phyloP scores from a whole-genome alignment of 305 asterid genomes.

The Fraxinus sp. region DNA sequence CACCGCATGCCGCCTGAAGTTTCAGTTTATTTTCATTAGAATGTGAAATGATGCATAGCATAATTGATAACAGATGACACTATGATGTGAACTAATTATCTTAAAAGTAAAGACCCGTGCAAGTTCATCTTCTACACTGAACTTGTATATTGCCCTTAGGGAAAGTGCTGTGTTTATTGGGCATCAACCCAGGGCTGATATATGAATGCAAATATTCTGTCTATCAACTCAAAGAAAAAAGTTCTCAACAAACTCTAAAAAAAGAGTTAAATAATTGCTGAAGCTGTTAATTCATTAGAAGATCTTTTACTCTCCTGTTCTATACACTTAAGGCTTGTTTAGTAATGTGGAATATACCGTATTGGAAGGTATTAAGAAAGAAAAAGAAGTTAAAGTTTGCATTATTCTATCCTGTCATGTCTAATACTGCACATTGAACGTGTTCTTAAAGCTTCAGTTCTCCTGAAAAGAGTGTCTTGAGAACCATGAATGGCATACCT shows the following conservation, averaged over 20 bases:
- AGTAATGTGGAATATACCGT: not conserved
- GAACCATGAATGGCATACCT: not conserved
- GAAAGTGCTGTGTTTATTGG: not conserved
- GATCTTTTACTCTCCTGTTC: not conserved
- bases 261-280: not conserved
- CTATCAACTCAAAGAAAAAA: not conserved
- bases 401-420: not conserved
- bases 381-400: not conserved
- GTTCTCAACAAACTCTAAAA: not conserved
- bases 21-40: conserved; percentile 18
- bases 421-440: not conserved
- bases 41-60: not conserved
- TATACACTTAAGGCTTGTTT: not conserved
- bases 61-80: not conserved
- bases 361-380: not conserved
- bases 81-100: not conserved
- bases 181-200: not conserved
- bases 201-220: not conserved
- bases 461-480: not conserved
- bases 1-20: conserved; percentile 48
- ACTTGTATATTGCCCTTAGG: not conserved
- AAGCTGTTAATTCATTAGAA: not conserved
- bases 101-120: not conserved
- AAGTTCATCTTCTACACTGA: not conserved
- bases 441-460: not conserved